Evolutionary conservation across 2,329 filamentous ascomycete species (phyloP).

Genomic region (Monascus ruber): DNA sequence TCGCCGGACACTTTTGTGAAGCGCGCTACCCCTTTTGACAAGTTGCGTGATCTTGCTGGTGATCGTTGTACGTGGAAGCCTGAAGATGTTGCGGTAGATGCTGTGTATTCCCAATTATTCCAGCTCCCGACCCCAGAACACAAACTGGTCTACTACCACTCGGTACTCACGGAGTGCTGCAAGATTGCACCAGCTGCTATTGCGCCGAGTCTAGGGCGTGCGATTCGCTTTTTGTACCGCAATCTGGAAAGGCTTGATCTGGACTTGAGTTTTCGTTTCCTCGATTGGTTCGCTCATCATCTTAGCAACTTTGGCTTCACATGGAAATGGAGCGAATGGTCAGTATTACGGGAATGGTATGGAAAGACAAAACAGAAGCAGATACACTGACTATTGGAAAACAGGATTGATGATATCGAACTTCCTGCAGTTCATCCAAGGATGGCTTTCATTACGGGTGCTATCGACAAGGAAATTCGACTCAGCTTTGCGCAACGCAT

Average conservation of each 20-base stretch:
- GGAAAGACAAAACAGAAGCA: not conserved
- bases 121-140: slow-evolving; percentile 78
- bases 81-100: slow-evolving; percentile 93
- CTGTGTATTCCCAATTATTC: slow-evolving; percentile 90
- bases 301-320: slow-evolving; percentile 98
- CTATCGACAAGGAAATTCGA: slow-evolving; percentile 91
- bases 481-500: slow-evolving; percentile 94
- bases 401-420: slow-evolving; percentile 65
- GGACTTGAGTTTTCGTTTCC: slow-evolving; percentile 73
- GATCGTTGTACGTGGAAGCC: slow-evolving; percentile 81
- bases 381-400: not conserved
- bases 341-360: slow-evolving; percentile 14
- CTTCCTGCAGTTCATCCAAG: slow-evolving; percentile 68
- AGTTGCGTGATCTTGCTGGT: slow-evolving; percentile 56
- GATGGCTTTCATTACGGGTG: slow-evolving; percentile 86
- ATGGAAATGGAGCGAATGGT: slow-evolving; percentile 99
- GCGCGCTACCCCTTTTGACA: slow-evolving; percentile 83
- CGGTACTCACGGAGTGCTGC: slow-evolving; percentile 86
- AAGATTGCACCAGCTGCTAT: slow-evolving; percentile 95
- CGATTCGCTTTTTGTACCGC: slow-evolving; percentile 83
- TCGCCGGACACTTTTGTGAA: slow-evolving; percentile 82
- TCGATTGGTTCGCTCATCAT: slow-evolving; percentile 97
- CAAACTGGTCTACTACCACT: slow-evolving; percentile 94
- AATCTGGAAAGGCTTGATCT: slow-evolving; percentile 74
- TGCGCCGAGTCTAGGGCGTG: slow-evolving; percentile 81